Conservation (phyloP, 192 early-diverging fungal species). For the Coemansia umbellata region DNA sequence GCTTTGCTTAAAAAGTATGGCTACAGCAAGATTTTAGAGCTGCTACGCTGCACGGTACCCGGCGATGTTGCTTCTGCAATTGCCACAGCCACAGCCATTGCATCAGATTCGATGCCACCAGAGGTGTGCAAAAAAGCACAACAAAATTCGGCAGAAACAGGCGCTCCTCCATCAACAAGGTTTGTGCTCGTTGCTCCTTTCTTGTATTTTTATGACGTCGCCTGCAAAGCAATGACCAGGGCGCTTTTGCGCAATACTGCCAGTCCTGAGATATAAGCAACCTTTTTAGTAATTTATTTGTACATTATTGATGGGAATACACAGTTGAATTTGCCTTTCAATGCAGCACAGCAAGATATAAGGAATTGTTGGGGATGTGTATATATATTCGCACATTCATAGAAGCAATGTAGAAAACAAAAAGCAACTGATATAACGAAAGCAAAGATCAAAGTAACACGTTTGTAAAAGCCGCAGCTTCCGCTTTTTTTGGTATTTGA, state of each 20-base stretch:
- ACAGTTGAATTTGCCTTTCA: no score
- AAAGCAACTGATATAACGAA: no score
- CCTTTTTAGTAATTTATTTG: no score
- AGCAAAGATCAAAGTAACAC: no score
- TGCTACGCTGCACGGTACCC: background rate
- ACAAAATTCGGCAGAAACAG: background rate
- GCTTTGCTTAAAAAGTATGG: conserved; percentile 27
- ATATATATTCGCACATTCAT: no score
- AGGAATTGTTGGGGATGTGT: no score
- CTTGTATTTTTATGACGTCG: background rate
- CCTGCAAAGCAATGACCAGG: background rate
- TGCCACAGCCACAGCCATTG: background rate
- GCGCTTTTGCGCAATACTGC: background rate
- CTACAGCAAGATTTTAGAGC: conserved; percentile 22
- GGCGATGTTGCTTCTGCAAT: background rate
- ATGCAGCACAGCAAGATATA: no score
- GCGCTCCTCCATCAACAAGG: background rate
- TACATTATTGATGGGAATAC: no score
- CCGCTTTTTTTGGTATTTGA: no score
- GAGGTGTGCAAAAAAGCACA: background rate
- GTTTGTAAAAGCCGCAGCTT: no score
- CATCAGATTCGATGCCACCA: background rate
- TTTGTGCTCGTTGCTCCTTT: background rate
- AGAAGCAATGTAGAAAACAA: no score
- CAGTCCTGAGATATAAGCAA: no score